Conservation (phyloP, 2,329 filamentous ascomycete genomes). For the Juglanconis sp. region DNA sequence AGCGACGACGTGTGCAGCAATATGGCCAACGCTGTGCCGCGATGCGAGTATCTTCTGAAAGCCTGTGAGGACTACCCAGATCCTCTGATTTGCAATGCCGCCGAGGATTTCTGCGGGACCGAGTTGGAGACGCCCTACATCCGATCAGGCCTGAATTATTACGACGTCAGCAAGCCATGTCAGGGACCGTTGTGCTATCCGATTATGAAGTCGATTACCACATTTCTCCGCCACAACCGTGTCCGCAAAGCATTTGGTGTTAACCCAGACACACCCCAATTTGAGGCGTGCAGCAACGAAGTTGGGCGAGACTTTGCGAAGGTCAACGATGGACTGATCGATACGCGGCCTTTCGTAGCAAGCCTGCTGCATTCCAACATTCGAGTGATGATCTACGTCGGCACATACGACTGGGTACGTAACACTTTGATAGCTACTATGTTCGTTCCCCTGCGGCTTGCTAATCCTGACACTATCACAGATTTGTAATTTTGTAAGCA, state of each 20-base stretch:
- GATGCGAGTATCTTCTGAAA: background rate
- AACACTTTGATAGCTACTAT: background rate
- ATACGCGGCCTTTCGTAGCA: background rate
- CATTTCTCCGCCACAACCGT: background rate
- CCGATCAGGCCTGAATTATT: background rate
- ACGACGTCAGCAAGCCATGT: background rate
- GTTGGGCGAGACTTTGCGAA: background rate
- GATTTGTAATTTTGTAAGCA: background rate
- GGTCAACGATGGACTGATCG: background rate
- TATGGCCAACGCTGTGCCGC: background rate
- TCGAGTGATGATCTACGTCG: background rate
- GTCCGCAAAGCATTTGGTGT: background rate
- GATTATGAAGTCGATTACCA: background rate
- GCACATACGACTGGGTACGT: background rate
- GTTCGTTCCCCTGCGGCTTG: background rate
- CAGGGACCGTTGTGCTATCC: background rate
- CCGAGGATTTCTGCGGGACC: background rate
- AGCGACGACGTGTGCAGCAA: background rate
- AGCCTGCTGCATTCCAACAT: background rate
- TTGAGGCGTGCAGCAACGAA: background rate
- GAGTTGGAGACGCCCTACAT: background rate
- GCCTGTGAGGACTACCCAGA: background rate
- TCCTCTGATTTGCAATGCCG: background rate
- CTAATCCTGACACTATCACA: background rate
- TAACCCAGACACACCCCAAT: background rate